phyloP scores from a whole-genome alignment of 345 rosid species.

The Aquilaria yunnanensis region DNA sequence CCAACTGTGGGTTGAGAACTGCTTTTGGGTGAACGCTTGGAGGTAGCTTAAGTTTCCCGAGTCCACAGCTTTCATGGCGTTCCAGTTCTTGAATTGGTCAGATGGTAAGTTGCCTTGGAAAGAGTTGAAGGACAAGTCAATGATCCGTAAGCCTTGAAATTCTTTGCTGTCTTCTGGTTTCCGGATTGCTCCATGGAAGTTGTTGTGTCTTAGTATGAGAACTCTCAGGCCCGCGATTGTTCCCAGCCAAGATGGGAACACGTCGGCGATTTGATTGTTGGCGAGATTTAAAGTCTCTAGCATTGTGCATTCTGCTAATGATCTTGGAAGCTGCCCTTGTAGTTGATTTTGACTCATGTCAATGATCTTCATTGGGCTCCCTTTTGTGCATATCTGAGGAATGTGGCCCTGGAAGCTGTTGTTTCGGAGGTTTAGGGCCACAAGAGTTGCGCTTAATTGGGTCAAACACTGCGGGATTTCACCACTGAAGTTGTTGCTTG shows the following conservation, averaged over 20 bases:
- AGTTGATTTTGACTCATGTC: conserved; percentile 14
- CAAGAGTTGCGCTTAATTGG: neutral
- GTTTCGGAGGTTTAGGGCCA: neutral
- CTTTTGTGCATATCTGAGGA: conserved; percentile 3
- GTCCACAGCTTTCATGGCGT: conserved; percentile 15
- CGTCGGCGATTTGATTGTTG: conserved; percentile 12
- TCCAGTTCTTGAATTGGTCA: conserved; percentile 13
- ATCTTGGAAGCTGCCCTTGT: conserved; percentile 12
- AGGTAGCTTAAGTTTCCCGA: neutral
- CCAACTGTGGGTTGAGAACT: too few relatives aligned
- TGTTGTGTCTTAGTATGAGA: conserved; percentile 10
- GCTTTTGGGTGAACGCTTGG: neutral
- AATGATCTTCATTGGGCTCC: conserved; percentile 4
- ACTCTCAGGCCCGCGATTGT: neutral
- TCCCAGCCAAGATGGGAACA: conserved; percentile 23
- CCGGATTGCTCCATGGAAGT: neutral
- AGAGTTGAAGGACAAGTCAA: conserved; percentile 12
- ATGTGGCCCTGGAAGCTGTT: conserved; percentile 19
- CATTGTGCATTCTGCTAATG: neutral
- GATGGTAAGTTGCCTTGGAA: conserved; percentile 14
- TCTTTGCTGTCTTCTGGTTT: neutral
- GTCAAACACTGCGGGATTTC: conserved; percentile 27
- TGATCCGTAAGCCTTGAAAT: conserved; percentile 9
- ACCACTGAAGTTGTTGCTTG: conserved; percentile 13
- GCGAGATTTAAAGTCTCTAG: conserved; percentile 15